Evolutionary conservation across 2,329 filamentous ascomycete species (phyloP).

Genomic region (Alternaria longipes): DNA sequence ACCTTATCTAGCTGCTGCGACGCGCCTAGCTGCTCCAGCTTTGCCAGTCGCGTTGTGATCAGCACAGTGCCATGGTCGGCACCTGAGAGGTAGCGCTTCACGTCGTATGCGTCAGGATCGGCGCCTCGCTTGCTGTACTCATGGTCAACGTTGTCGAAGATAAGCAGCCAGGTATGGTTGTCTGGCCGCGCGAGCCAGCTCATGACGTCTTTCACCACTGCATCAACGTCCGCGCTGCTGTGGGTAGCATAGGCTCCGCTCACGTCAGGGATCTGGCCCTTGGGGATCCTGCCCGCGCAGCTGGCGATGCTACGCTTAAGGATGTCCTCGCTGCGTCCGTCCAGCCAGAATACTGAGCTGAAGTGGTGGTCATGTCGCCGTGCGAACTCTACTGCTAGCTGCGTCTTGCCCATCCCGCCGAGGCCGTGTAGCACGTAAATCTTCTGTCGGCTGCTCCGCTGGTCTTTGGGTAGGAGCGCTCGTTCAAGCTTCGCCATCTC

Average conservation of each 20-base stretch:
- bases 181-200: slow-evolving; percentile 26
- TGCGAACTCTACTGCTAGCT: too few relatives aligned
- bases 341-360: slow-evolving; percentile 27
- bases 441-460: too few relatives aligned
- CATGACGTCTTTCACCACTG: slow-evolving; percentile 30
- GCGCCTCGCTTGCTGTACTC: slow-evolving; percentile 14
- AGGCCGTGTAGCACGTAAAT: too few relatives aligned
- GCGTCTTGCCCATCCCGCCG: too few relatives aligned
- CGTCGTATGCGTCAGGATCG: slow-evolving; percentile 26
- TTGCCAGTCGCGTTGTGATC: slow-evolving; percentile 29
- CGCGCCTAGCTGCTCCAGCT: slow-evolving; percentile 31
- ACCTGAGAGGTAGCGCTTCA: slow-evolving; percentile 24
- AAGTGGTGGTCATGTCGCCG: slow-evolving; percentile 19
- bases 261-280: slow-evolving; percentile 11
- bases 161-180: slow-evolving; percentile 26
- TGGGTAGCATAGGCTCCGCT: background rate
- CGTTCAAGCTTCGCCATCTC: too few relatives aligned
- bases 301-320: slow-evolving; percentile 21
- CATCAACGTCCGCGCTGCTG: slow-evolving; percentile 26
- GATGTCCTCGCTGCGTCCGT: slow-evolving; percentile 20
- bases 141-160: slow-evolving; percentile 34
- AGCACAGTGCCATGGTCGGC: slow-evolving; percentile 32
- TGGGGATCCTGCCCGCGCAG: slow-evolving; percentile 20
- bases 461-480: too few relatives aligned
- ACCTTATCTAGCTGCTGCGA: slow-evolving; percentile 21